Conservation (phyloP, 306 rosid species). For the Crotalaria pallida region DNA sequence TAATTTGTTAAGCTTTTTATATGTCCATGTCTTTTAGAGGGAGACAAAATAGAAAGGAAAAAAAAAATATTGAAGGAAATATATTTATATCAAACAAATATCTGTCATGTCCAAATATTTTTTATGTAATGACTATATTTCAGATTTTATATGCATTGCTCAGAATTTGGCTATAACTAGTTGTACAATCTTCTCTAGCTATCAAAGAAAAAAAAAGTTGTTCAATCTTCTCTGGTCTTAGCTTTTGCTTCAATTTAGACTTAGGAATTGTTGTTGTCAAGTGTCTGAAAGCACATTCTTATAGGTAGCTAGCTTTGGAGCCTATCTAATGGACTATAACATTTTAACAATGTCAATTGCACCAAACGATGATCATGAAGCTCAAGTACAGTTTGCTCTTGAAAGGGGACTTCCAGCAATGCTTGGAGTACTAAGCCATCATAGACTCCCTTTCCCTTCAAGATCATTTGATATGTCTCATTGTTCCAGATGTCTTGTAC, state of each 20-base stretch:
- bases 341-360: slow-evolving; percentile 56
- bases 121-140: neutral
- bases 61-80: neutral
- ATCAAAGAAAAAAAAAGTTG: too few relatives aligned
- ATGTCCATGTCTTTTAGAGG: too few relatives aligned
- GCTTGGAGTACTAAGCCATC: slow-evolving; percentile 50
- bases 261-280: neutral
- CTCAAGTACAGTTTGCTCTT: slow-evolving; percentile 50
- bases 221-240: too few relatives aligned
- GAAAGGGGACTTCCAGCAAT: slow-evolving; percentile 70
- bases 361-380: slow-evolving; percentile 48
- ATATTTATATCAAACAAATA: neutral
- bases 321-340: slow-evolving; percentile 37
- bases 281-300: neutral
- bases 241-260: neutral
- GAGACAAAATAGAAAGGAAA: neutral
- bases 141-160: too few relatives aligned
- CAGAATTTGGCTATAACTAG: neutral
- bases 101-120: too few relatives aligned
- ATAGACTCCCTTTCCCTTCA: slow-evolving; percentile 54
- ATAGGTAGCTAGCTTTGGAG: slow-evolving; percentile 69
- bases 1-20: too few relatives aligned
- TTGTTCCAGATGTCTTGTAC: slow-evolving; percentile 61
- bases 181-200: too few relatives aligned
- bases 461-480: slow-evolving; percentile 58